These are phyloP conservation scores for Penicillium flavigenum DNA, from an alignment of 495 filamentous ascomycete genomes.

Conservation along the genomic window DNA sequence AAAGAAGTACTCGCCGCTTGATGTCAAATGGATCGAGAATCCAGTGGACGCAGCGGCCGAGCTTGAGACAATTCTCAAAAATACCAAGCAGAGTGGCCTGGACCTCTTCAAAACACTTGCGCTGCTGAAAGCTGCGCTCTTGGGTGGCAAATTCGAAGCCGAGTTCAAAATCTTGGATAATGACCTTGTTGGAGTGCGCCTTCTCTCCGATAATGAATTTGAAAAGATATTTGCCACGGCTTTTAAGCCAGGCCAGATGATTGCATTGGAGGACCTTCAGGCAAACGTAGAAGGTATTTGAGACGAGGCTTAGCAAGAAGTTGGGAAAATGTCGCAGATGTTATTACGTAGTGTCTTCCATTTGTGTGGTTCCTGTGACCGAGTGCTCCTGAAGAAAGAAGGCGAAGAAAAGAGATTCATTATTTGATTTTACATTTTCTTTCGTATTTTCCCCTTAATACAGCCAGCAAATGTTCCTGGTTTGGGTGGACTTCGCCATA, in stretches of 20 bases:
- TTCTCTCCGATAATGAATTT: background rate
- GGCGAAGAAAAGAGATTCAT: background rate
- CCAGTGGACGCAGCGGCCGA: background rate
- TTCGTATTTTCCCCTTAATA: too few relatives aligned
- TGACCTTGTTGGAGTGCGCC: background rate
- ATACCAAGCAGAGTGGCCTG: background rate
- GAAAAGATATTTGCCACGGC: background rate
- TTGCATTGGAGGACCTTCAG: background rate
- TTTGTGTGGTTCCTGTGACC: background rate
- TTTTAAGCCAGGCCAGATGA: background rate
- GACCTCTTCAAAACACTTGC: slow-evolving; percentile 3
- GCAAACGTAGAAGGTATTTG: background rate
- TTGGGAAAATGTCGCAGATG: background rate
- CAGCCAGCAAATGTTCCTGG: background rate
- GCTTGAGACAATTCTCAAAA: background rate
- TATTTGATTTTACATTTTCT: too few relatives aligned
- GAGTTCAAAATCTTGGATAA: background rate
- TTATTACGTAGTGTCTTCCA: background rate
- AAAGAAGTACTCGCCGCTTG: background rate
- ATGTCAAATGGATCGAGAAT: background rate
- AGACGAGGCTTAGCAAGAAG: background rate
- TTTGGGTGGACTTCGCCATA: background rate
- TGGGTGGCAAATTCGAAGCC: background rate
- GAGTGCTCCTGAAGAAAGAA: background rate
- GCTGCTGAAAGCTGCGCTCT: slow-evolving; percentile 1